A percentile compares a stretch with the other conserved stretches of the same genome.
Evolutionary conservation across 106 monocot genomes (phyloP).

Genomic region (Cymbidium sinense): DNA sequence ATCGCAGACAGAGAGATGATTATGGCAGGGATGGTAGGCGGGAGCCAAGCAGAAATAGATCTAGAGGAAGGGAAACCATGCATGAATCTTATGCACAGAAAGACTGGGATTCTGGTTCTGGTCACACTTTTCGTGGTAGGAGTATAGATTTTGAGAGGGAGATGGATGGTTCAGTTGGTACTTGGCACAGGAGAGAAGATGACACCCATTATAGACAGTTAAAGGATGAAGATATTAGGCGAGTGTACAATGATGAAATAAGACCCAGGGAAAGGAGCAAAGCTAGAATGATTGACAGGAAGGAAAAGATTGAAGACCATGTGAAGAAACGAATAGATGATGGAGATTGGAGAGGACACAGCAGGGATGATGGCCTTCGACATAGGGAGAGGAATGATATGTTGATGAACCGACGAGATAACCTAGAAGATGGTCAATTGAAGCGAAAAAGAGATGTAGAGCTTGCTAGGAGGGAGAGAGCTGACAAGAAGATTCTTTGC

Average conservation of each 20-base stretch:
- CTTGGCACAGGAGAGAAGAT: conserved; percentile 55
- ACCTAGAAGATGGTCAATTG: conserved; percentile 29
- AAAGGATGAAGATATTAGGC: conserved; percentile 59
- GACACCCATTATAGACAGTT: conserved; percentile 34
- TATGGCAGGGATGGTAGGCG: conserved; percentile 38
- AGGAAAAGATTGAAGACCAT: conserved; percentile 44
- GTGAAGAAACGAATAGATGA: conserved; percentile 55
- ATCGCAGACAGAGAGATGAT: conserved; percentile 38
- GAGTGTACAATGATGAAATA: conserved; percentile 32
- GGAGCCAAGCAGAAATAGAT: conserved; percentile 23
- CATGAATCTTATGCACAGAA: conserved; percentile 31
- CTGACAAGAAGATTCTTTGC: conserved; percentile 42
- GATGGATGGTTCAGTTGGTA: conserved; percentile 16
- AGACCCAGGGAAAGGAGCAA: conserved; percentile 46
- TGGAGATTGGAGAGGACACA: conserved; percentile 48
- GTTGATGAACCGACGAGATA: conserved; percentile 35
- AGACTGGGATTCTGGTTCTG: conserved; percentile 30
- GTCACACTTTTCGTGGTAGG: conserved; percentile 34
- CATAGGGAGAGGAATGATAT: conserved; percentile 50
- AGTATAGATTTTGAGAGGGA: conserved; percentile 59
- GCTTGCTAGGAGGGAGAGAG: conserved; percentile 41
- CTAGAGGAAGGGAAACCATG: conserved; percentile 37
- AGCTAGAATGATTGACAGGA: conserved; percentile 35
- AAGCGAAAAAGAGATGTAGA: conserved; percentile 75
- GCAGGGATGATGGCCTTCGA: conserved; percentile 30